phyloP scores from a whole-genome alignment of 2,329 filamentous ascomycete genomes.

The Aspergillus japonicus region DNA sequence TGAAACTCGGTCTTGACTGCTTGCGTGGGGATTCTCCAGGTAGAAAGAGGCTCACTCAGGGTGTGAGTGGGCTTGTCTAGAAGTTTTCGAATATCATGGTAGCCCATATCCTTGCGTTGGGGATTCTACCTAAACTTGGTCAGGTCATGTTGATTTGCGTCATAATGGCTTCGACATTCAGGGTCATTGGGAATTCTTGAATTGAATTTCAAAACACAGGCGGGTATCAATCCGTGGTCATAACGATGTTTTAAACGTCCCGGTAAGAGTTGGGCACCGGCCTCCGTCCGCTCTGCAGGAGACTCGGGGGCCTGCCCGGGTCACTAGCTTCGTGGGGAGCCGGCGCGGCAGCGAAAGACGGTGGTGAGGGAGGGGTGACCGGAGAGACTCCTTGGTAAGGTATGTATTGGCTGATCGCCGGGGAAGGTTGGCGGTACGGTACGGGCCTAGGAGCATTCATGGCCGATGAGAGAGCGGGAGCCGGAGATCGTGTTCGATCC shows the following conservation, averaged over 20 bases:
- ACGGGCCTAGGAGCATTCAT: slow-evolving; percentile 18
- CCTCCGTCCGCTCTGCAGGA: slow-evolving; percentile 41
- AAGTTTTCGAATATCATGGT: neutral
- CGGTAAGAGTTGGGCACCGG: slow-evolving; percentile 36
- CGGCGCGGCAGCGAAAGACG: slow-evolving; percentile 27
- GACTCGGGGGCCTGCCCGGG: slow-evolving; percentile 38
- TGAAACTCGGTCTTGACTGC: neutral
- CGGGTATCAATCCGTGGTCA: no score
- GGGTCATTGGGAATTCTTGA: no score
- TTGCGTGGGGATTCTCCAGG: neutral
- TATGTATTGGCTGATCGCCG: slow-evolving; percentile 15
- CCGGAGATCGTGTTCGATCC: slow-evolving; percentile 1
- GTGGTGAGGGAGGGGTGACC: slow-evolving; percentile 26
- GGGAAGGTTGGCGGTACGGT: slow-evolving; percentile 23
- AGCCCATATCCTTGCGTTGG: neutral
- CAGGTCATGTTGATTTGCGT: no score
- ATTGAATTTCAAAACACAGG: no score
- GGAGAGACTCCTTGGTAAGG: slow-evolving; percentile 24
- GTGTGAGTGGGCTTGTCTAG: neutral
- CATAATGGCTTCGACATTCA: no score
- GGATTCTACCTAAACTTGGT: no score
- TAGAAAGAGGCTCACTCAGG: no score
- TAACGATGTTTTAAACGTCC: slow-evolving; percentile 26
- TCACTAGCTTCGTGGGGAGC: slow-evolving; percentile 21
- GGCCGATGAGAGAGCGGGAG: slow-evolving; percentile 16